A percentile compares a stretch with the other conserved stretches of the same genome.
phyloP scores from a whole-genome alignment of 2,329 filamentous ascomycete genomes.

The Fusarium dimerum region DNA sequence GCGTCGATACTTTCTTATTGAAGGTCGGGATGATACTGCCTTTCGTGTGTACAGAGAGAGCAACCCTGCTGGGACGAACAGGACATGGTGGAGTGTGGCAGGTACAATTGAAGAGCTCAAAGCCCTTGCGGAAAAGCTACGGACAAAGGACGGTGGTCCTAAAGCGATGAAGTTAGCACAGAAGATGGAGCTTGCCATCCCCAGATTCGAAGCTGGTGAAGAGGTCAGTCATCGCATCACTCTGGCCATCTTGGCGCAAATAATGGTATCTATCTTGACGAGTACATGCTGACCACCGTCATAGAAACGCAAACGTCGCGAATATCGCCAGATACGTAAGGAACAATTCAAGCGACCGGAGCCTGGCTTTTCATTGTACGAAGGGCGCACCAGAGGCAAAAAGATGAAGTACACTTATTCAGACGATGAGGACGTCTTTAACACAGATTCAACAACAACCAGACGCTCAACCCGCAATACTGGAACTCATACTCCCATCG shows the following conservation, averaged over 20 bases:
- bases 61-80: slow-evolving; percentile 73
- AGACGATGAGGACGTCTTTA: slow-evolving; percentile 77
- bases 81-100: slow-evolving; percentile 91
- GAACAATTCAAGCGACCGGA: slow-evolving; percentile 87
- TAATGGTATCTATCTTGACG: neutral
- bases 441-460: slow-evolving; percentile 59
- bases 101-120: slow-evolving; percentile 86
- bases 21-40: slow-evolving; percentile 89
- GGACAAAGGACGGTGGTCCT: slow-evolving; percentile 74
- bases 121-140: slow-evolving; percentile 72
- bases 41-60: slow-evolving; percentile 95
- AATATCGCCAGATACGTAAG: slow-evolving; percentile 84
- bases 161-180: slow-evolving; percentile 77
- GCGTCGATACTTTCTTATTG: slow-evolving; percentile 89
- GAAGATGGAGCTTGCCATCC: slow-evolving; percentile 77
- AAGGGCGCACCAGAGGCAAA: slow-evolving; percentile 94
- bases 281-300: slow-evolving; percentile 15
- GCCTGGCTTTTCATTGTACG: slow-evolving; percentile 88
- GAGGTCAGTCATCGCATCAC: slow-evolving; percentile 58
- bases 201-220: slow-evolving; percentile 90
- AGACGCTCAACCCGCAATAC: slow-evolving; percentile 76
- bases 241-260: no score
- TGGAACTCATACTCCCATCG: slow-evolving; percentile 70
- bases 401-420: slow-evolving; percentile 96
- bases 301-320: slow-evolving; percentile 87